Base-by-base conservation (phyloP, 2,329 filamentous ascomycete species). In the Colletotrichum cereale region DNA sequence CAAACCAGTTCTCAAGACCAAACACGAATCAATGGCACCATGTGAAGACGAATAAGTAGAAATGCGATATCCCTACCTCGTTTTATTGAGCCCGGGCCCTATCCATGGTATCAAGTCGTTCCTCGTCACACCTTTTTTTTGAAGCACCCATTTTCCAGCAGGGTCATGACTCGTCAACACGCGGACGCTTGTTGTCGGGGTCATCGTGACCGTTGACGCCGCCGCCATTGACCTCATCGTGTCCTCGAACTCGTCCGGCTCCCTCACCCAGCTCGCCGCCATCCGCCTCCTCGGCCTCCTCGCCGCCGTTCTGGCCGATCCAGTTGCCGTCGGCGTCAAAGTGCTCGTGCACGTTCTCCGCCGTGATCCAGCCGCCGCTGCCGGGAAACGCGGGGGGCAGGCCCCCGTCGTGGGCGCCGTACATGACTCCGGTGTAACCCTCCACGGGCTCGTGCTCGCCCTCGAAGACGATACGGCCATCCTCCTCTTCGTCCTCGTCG, bases 321-420 rank as follows among this genome's bases (percentile, higher is more conserved):
- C 92, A 96, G 78, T 96, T 95, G 3, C 94, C 94, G 11, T 95
- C 88, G 73, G 88, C 90, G 76, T 96, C 93, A 80, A 96, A 93
- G 78, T 90, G 97, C 75, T 97, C 89, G 74, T 92, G 86, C 79
- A 97, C 91, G 77, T 98, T 98, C 67, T 97, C 96, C 11, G 93
- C 93, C 21, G 96, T 98, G 78, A 98, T 95, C 93, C 93, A 96
- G 0, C 93, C 93, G 0, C 89, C 89, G 61, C 92, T 93, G 1
- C 93, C 92, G 0, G 93, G 92, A 80, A 93, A 88, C 0, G 90
- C 88, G 2, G 90, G 89, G n/a, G 90, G 90, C 31, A 92, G 77
- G 2, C 85, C 87, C 0, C 87, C 87, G 66, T 84, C 81, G 7
- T 76, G 75, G 16, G 81, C 80, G 21, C 87, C 87, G 48, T 80